Percentiles rank a stretch among this genome's conserved stretches.
Conservation (phyloP, 1,139 yeast species). For the Pichia sp. region DNA sequence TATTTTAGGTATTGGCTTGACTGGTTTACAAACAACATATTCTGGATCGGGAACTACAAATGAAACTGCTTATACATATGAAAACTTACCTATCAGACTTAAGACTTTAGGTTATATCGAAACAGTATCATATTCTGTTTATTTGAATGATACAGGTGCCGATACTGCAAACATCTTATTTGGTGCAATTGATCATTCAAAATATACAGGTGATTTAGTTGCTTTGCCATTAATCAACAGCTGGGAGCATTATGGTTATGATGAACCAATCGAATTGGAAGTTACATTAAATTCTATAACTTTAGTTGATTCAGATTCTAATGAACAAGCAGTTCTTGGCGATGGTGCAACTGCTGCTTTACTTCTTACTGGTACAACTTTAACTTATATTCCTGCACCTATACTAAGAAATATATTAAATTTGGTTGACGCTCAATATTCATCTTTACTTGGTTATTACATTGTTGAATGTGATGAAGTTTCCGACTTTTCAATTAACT, state of each 20-base stretch:
- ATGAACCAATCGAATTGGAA: slow-evolving; percentile 35
- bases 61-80: slow-evolving; percentile 33
- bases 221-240: slow-evolving; percentile 41
- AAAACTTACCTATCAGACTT: slow-evolving; percentile 54
- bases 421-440: slow-evolving; percentile 35
- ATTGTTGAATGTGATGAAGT: slow-evolving; percentile 29
- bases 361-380: slow-evolving; percentile 65
- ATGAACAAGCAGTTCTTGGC: slow-evolving; percentile 31
- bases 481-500: slow-evolving; percentile 31
- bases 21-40: slow-evolving; percentile 42
- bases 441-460: slow-evolving; percentile 31
- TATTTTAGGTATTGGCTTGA: slow-evolving; percentile 56
- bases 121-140: slow-evolving; percentile 49
- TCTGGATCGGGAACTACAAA: slow-evolving; percentile 17
- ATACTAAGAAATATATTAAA: slow-evolving; percentile 36
- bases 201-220: slow-evolving; percentile 41
- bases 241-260: slow-evolving; percentile 25
- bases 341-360: slow-evolving; percentile 39
- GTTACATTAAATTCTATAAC: slow-evolving; percentile 35
- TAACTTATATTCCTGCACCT: slow-evolving; percentile 44
- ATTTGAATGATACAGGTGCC: slow-evolving; percentile 35
- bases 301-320: slow-evolving; percentile 3
- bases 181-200: slow-evolving; percentile 53
- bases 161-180: slow-evolving; percentile 43
- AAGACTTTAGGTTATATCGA: slow-evolving; percentile 45